Evolutionary conservation across 1,139 yeast genomes (phyloP), one percentile per base, ranked within the genome.

Genomic region (Citeromyces siamensis): DNA sequence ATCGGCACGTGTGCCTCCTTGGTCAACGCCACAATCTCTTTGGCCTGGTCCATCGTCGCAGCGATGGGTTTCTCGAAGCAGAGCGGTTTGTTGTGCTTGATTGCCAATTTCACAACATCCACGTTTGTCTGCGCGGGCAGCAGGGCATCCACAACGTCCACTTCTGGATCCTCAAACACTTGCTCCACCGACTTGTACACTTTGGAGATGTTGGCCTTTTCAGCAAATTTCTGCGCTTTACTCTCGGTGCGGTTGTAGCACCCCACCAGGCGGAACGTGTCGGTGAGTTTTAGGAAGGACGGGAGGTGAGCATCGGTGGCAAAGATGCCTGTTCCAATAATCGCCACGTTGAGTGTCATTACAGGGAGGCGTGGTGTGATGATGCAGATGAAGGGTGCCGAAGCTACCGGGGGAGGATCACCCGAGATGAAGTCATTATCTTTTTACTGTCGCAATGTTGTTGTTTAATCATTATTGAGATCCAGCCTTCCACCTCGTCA

Each of bases 51-150:
- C 48, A 88, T 56, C 45, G 71, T 78, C 35, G 95, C 94, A 33
- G 96, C 93, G 54, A 88, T 77, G 45, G 96, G 97, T 60, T 88
- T 88, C 55, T 88, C 97, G 47, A 88, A 60, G 33, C 75, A 66
- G 37, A 85, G 65, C 37, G 95, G 93, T 60, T 85, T 88, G 39
- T 75, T 72, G 49, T 81, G 68, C 37, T 70, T 67, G 40, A 84
- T 62, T 5, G 84, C 84, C 37, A 76, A 70, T 45, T 62, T 60
- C 31, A 85, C 80, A 3, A 76, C 76, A 34, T 66, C 74, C 36
- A 75, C 61, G 53, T 85, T 88, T 62, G 58, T 70, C 56, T 84
- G 90, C 2, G 78, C 95, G 14, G 97, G 97, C 40, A 88, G 68
- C 44, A 86, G 66, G 3, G 84, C 94, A 54, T 88, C 96, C 17